These are phyloP conservation scores for Moricandia arvensis DNA, from an alignment of 345 rosid species.

Conservation along the genomic window DNA sequence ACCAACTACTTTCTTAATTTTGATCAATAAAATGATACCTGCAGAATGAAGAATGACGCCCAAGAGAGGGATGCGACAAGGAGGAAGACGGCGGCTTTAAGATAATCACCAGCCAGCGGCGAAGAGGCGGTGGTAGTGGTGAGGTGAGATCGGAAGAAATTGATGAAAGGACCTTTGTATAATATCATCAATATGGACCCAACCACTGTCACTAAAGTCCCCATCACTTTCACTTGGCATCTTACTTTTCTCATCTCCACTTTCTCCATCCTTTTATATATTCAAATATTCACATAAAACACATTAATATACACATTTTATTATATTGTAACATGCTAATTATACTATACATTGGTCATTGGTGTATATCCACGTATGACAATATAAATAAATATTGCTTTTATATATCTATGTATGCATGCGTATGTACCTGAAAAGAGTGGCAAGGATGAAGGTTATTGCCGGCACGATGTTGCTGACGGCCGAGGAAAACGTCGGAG, in stretches of 20 bases:
- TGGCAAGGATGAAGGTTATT: slow-evolving; percentile 77
- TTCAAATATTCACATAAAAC: not conserved
- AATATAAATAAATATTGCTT: no score
- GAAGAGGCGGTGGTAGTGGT: not conserved
- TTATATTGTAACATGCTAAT: not conserved
- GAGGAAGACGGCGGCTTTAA: slow-evolving; percentile 68
- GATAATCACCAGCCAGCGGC: slow-evolving; percentile 35
- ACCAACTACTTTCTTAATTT: not conserved
- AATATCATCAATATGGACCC: slow-evolving; percentile 89
- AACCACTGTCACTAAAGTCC: slow-evolving; percentile 68
- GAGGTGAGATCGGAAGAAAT: slow-evolving; percentile 54
- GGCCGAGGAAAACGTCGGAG: slow-evolving; percentile 86
- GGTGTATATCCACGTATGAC: not conserved
- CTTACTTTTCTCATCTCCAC: slow-evolving; percentile 61
- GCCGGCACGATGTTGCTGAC: slow-evolving; percentile 92
- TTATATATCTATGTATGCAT: no score
- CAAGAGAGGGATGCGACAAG: slow-evolving; percentile 85
- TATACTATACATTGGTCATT: not conserved
- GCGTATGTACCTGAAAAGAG: slow-evolving; percentile 41
- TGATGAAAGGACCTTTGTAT: slow-evolving; percentile 72
- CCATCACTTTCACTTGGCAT: slow-evolving; percentile 70
- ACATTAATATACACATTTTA: not conserved
- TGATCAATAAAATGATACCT: slow-evolving; percentile 37
- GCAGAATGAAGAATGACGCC: slow-evolving; percentile 79
- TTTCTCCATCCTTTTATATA: slow-evolving; percentile 68